phyloP scores from a whole-genome alignment of 768 basidiomycete genomes.

The Tricholoma sp. region DNA sequence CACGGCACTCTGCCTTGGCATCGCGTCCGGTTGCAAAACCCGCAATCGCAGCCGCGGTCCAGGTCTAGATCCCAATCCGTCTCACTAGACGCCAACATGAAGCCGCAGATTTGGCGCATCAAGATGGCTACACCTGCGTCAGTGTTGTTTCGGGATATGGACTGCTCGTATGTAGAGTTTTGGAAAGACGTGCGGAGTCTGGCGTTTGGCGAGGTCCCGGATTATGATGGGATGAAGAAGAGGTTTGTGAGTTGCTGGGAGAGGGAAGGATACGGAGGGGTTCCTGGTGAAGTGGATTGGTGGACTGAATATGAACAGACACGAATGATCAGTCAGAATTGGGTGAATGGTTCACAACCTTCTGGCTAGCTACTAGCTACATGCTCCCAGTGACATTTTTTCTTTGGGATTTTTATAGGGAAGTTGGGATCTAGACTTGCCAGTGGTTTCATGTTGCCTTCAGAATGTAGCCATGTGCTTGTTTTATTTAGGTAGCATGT shows the following conservation, averaged over 20 bases:
- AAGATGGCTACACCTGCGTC: constrained; percentile 24
- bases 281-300: constrained; percentile 15
- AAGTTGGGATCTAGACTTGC: too few relatives aligned
- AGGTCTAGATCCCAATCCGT: background rate
- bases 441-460: too few relatives aligned
- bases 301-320: background rate
- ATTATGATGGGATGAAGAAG: constrained; percentile 19
- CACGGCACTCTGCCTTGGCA: constrained; percentile 28
- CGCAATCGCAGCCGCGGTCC: constrained; percentile 1
- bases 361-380: too few relatives aligned
- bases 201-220: constrained; percentile 25
- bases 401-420: too few relatives aligned
- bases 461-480: too few relatives aligned
- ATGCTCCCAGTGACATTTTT: too few relatives aligned
- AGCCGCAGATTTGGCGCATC: constrained; percentile 21
- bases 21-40: background rate
- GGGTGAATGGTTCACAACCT: too few relatives aligned
- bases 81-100: background rate
- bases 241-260: constrained; percentile 20
- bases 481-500: too few relatives aligned
- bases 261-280: constrained; percentile 1
- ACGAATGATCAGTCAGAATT: too few relatives aligned
- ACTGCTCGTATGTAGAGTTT: constrained; percentile 21
- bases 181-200: constrained; percentile 26
- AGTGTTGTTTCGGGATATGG: constrained; percentile 22